Percentiles rank a stretch among this genome's conserved stretches.
Conservation (phyloP, 2,329 filamentous ascomycete species). For the Fusarium robinianum region DNA sequence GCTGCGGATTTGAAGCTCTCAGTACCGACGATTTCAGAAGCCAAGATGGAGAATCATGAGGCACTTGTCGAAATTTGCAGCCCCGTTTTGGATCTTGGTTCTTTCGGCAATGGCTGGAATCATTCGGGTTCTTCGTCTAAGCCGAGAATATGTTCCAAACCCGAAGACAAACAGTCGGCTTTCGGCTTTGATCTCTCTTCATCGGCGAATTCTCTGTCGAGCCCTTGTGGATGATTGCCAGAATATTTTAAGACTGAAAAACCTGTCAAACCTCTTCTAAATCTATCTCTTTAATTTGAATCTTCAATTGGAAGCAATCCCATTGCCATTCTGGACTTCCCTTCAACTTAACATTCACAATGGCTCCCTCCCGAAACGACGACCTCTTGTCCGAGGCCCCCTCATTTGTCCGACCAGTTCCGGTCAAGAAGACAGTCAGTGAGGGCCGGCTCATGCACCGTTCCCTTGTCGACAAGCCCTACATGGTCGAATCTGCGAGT, state of each 20-base stretch:
- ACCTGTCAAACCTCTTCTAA: too few relatives aligned
- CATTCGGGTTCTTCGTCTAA: too few relatives aligned
- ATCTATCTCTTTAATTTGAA: too few relatives aligned
- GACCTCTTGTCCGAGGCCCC: conserved; percentile 2
- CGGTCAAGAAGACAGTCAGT: not conserved
- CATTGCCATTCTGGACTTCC: not conserved
- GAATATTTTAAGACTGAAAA: too few relatives aligned
- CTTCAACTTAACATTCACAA: not conserved
- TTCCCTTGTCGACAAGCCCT: conserved; percentile 33
- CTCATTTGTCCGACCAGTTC: too few relatives aligned
- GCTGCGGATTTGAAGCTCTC: conserved; percentile 1
- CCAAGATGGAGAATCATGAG: too few relatives aligned
- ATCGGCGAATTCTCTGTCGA: too few relatives aligned
- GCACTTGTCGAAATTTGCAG: conserved; percentile 11
- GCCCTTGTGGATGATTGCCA: too few relatives aligned
- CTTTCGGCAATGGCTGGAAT: too few relatives aligned
- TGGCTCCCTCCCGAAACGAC: conserved; percentile 12
- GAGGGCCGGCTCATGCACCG: conserved; percentile 34
- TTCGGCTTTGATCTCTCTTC: conserved; percentile 12
- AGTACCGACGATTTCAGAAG: conserved; percentile 3
- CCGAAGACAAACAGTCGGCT: too few relatives aligned
- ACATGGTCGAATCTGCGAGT: conserved; percentile 47
- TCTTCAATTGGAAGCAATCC: too few relatives aligned
- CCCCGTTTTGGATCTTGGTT: conserved; percentile 4
- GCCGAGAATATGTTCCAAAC: too few relatives aligned